Evolutionary conservation across 305 asterid genomes (phyloP), one percentile per base, ranked within the genome.

Genomic region (Fraxinus angustifolia): DNA sequence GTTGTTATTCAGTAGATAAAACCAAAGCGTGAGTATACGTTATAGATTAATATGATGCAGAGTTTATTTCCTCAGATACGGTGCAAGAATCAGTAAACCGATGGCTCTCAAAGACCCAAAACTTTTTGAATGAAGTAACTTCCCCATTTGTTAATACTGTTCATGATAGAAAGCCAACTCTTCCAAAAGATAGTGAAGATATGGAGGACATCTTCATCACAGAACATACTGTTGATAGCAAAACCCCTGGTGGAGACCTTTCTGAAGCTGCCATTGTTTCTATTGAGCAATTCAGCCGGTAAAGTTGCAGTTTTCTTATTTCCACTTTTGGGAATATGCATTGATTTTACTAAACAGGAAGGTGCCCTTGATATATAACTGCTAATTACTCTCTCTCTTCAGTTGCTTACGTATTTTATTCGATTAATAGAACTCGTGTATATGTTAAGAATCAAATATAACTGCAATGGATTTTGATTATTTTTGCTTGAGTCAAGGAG

Each of bases 251-350:
- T 68, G 99, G 99, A 79, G 88, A 92, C 56, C 93, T 96, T 82
- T 96, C 99, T 35, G 91, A 89, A 58, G 96, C 93, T 79, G 92
- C 99, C 68, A 89, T 96, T 84, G 78, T 93, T 86, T 96, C 98
- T 83, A 88, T 96, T 28, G 99, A 96, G 92, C 98, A 94, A 87
- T 96, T 96, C 86, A 91, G 98, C 97, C 88, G 98, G 99, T 96
- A 92, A 83, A 81, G 82, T 45, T 73, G 42, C 68, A 23, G 10
- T n/a, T 71, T 68, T 77, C 40, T 12, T n/a, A 12, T 67, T 81
- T 78, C 34, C 35, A 72, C 58, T 40, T 79, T 40, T 60, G 6
- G 77, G 30, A 45, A 2, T 33, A 1, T 78, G 36, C 34, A 0
- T 26, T 56, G 6, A 21, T 34, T 81, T 75, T 75, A 34, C 42